Percentiles rank a stretch among this genome's conserved stretches.
These are phyloP conservation scores for Glycine soja DNA, from an alignment of 306 rosid species.

Conservation along the genomic window DNA sequence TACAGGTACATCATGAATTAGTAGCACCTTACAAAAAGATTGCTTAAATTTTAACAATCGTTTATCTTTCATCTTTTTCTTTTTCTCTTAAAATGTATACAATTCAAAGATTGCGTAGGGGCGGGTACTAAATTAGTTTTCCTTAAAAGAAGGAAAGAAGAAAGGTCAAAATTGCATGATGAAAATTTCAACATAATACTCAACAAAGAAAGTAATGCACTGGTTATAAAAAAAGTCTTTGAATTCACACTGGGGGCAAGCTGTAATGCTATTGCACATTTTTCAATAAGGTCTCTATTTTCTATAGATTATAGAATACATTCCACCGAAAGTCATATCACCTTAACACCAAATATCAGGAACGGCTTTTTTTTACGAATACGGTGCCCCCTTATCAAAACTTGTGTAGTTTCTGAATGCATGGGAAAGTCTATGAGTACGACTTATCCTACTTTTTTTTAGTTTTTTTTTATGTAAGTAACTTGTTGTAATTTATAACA, in stretches of 20 bases:
- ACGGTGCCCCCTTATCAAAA: background rate
- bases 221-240: slow-evolving; percentile 30
- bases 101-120: no score
- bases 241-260: slow-evolving; percentile 38
- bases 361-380: background rate
- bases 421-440: no score
- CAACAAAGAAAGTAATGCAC: no score
- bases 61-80: no score
- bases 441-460: no score
- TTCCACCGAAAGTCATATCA: slow-evolving; percentile 70
- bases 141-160: background rate
- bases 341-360: slow-evolving; percentile 18
- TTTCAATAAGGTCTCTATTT: slow-evolving; percentile 35
- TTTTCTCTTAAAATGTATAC: no score
- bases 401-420: background rate
- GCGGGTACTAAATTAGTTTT: no score
- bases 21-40: background rate
- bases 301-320: slow-evolving; percentile 26
- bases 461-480: no score
- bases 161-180: background rate
- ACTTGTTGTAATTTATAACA: no score
- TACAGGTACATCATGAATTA: background rate
- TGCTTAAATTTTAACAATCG: no score
- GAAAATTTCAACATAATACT: background rate
- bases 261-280: slow-evolving; percentile 36